phyloP scores from a whole-genome alignment of 805 yeast species.

The Priceomyces haplophilus region DNA sequence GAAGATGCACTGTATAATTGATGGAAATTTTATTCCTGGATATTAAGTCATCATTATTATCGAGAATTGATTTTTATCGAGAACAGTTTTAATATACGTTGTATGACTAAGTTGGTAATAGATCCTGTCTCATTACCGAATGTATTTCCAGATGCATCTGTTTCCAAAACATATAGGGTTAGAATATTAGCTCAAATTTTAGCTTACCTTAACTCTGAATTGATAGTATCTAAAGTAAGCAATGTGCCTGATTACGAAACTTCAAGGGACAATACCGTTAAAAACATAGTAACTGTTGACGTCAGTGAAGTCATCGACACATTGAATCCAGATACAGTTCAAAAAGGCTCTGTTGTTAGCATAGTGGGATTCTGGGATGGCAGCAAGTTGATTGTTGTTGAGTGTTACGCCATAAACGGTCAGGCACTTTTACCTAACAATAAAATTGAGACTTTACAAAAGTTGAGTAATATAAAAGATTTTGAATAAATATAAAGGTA shows the following conservation, averaged over 20 bases:
- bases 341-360: constrained; percentile 26
- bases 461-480: constrained; percentile 13
- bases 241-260: constrained; percentile 6
- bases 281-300: constrained; percentile 4
- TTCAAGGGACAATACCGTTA: neutral
- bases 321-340: constrained; percentile 9
- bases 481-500: constrained; percentile 7
- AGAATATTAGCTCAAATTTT: constrained; percentile 30
- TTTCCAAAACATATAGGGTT: constrained; percentile 16
- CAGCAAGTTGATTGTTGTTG: constrained; percentile 16
- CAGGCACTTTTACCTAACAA: constrained; percentile 7
- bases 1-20: neutral
- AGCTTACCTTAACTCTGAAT: constrained; percentile 13
- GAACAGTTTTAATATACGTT: no score
- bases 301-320: constrained; percentile 10
- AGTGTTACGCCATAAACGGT: constrained; percentile 18
- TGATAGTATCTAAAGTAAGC: constrained; percentile 17
- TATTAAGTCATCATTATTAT: neutral
- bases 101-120: constrained; percentile 31
- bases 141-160: constrained; percentile 23
- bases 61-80: neutral
- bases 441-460: constrained; percentile 13
- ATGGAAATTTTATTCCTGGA: neutral
- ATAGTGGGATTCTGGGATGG: constrained; percentile 34
- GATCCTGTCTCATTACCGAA: constrained; percentile 23